phyloP scores from a whole-genome alignment of 495 filamentous ascomycete species.

The Peziza echinospora region DNA sequence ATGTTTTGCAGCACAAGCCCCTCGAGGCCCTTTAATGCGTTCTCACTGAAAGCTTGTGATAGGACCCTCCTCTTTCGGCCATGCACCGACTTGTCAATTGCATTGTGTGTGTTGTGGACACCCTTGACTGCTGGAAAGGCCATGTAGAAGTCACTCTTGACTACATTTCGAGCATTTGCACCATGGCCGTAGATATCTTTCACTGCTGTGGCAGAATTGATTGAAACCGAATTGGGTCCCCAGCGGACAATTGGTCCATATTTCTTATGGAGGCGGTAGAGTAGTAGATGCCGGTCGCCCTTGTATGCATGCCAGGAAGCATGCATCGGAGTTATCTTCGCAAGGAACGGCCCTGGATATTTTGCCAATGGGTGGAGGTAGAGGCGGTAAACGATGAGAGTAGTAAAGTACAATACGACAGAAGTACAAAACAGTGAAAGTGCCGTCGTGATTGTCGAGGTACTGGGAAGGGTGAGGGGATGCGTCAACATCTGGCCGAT shows the following conservation, averaged over 20 bases:
- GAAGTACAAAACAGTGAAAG: constrained; percentile 2
- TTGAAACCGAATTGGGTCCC: constrained; percentile 28
- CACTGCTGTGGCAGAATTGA: constrained; percentile 27
- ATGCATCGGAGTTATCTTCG: constrained; percentile 26
- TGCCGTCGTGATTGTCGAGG: neutral
- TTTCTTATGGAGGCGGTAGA: constrained; percentile 18
- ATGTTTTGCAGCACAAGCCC: constrained; percentile 29
- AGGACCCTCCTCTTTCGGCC: constrained; percentile 32
- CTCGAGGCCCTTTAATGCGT: constrained; percentile 31
- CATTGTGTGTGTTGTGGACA: constrained; percentile 36
- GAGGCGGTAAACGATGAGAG: constrained; percentile 25
- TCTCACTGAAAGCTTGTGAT: constrained; percentile 33
- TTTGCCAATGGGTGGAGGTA: constrained; percentile 41
- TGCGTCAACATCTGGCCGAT: neutral
- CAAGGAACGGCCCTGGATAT: constrained; percentile 39
- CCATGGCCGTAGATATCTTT: constrained; percentile 35
- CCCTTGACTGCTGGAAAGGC: constrained; percentile 33
- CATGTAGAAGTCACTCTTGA: constrained; percentile 33
- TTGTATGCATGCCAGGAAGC: constrained; percentile 15
- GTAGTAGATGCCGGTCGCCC: constrained; percentile 9
- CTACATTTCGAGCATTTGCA: constrained; percentile 20
- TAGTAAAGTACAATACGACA: constrained; percentile 9
- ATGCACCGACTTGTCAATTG: constrained; percentile 31
- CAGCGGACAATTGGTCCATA: constrained; percentile 28
- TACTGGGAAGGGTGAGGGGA: neutral